These are phyloP conservation scores for Backusella macrospora DNA, from an alignment of 192 early-diverging fungal species.

Conservation along the genomic window DNA sequence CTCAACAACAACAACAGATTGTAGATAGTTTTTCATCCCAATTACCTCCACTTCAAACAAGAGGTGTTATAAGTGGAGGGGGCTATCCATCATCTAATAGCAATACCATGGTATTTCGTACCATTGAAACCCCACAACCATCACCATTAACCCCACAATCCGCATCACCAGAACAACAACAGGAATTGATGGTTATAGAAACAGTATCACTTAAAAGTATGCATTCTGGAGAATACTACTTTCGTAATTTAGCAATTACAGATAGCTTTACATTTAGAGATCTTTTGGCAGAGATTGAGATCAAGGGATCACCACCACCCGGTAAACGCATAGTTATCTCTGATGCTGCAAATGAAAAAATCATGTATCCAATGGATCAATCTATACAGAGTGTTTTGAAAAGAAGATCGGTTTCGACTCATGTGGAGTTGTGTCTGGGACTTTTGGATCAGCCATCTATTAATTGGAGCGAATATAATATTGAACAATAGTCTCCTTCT, in stretches of 20 bases:
- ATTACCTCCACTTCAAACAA: constrained; percentile 30
- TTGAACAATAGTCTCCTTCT: background rate
- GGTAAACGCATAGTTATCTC: constrained; percentile 38
- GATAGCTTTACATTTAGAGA: constrained; percentile 44
- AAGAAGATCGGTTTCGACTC: constrained; percentile 12
- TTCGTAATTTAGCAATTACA: constrained; percentile 43
- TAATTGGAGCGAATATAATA: constrained; percentile 23
- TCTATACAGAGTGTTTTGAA: constrained; percentile 34
- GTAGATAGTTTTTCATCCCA: constrained; percentile 29
- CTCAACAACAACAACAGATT: constrained; percentile 5
- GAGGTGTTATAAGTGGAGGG: background rate
- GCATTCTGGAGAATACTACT: constrained; percentile 24
- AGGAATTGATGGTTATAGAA: constrained; percentile 23
- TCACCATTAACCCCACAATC: background rate
- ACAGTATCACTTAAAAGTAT: constrained; percentile 40
- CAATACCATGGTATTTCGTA: background rate
- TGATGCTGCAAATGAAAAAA: constrained; percentile 5
- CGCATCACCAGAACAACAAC: constrained; percentile 9
- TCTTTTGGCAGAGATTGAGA: constrained; percentile 39
- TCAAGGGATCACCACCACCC: constrained; percentile 33
- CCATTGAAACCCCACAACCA: constrained; percentile 1
- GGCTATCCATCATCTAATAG: background rate
- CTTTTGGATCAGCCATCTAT: constrained; percentile 34
- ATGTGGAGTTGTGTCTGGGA: constrained; percentile 37
- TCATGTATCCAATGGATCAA: constrained; percentile 33